Evolutionary conservation across 2,329 filamentous ascomycete genomes (phyloP), one percentile per base, ranked within the genome.

Genomic region (Chaetoscypha palmicola): DNA sequence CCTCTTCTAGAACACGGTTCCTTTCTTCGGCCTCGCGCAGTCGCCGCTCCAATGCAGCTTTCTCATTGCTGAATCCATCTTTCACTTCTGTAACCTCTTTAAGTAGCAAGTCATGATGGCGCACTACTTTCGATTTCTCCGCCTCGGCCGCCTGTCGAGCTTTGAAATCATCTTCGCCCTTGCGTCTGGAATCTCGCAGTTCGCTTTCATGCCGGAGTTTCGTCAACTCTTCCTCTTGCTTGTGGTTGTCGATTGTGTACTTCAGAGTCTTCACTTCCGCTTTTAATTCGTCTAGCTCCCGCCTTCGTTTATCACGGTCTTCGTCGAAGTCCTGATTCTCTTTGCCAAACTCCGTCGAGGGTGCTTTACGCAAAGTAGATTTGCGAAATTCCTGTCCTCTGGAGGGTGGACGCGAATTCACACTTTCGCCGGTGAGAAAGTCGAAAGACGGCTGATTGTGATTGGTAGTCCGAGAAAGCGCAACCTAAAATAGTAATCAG

Each of bases 241-340:
- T 90, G 41, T 86, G 70, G 14, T 86, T 91, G 58, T 89, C 86
- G 53, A 95, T 74, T 46, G 91, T 87, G 67, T 96, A 98, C 49
- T 82, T 83, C 39, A 96, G 70, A 0, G 88, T 86, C 49, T 90
- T 92, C 32, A 97, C 72, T 64, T 96, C 88, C 2, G 91, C 87
- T 59, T 91, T 90, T 20, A 97, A 73, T 52, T 90, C 83, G 58
- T 97, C 90, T 77, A 82, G 63, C 60, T 51, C 57, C 22, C 49
- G 46, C 2, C 49, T 52, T 9, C 49, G 49, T 38, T 50, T 56
- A 20, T 60, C 54, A 0, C 41, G 39, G 12, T 57, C 55, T 11
- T 52, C 40, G 8, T 59, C 56, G 1, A 52, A 45, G 20, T 58
- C 58, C 3, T 24, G 17, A 67, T 72, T 38, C 71, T 69, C 58